Conservation (phyloP, 257 asterid species). For the Mentha longifolia region DNA sequence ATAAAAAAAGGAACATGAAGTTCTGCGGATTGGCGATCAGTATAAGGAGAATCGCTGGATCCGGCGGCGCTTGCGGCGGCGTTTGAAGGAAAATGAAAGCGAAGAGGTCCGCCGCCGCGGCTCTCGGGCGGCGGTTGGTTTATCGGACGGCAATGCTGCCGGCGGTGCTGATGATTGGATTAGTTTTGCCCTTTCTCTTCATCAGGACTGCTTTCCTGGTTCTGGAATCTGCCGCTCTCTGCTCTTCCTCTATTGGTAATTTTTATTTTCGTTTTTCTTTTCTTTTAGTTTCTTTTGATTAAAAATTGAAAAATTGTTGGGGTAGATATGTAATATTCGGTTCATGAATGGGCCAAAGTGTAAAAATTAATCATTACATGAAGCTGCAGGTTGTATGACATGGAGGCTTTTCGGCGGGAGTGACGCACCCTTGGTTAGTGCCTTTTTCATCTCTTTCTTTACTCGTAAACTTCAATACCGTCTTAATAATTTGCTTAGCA, state of each 20-base stretch:
- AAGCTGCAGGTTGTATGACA: constrained; percentile 59
- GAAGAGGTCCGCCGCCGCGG: constrained; percentile 42
- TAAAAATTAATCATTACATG: background rate
- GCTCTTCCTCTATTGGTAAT: constrained; percentile 72
- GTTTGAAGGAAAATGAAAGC: constrained; percentile 22
- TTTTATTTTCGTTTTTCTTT: background rate
- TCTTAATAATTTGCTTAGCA: no score
- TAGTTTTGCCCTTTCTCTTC: constrained; percentile 58
- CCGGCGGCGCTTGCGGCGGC: constrained; percentile 1
- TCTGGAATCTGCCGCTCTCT: constrained; percentile 71
- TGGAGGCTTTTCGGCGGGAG: constrained; percentile 80
- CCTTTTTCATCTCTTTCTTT: background rate
- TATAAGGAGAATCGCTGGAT: constrained; percentile 13
- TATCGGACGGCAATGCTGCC: constrained; percentile 56
- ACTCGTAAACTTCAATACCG: no score
- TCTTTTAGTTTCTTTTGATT: background rate
- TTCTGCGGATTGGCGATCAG: constrained; percentile 5
- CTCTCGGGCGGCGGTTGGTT: constrained; percentile 43
- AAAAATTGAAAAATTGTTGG: no score
- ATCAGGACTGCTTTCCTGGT: constrained; percentile 63
- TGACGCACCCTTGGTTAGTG: constrained; percentile 59
- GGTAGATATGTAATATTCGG: constrained; percentile 22
- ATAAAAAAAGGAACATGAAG: constrained; percentile 11
- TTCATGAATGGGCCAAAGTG: constrained; percentile 3
- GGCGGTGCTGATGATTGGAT: constrained; percentile 44